These are phyloP conservation scores for Lasiosphaeria hispida DNA, from an alignment of 495 filamentous ascomycete genomes.

Conservation along the genomic window DNA sequence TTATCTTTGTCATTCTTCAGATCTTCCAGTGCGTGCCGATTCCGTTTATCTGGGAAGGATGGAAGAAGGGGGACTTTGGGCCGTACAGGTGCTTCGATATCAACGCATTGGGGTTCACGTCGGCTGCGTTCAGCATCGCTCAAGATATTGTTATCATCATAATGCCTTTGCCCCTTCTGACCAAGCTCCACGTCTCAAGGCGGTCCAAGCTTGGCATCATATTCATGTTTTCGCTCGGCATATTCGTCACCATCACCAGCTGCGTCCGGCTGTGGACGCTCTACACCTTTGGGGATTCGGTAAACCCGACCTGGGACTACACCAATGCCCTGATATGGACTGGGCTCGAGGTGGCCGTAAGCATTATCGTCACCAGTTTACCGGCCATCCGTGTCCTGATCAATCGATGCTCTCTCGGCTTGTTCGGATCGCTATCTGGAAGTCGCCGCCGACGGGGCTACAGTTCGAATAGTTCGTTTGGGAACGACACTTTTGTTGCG, in stretches of 20 bases:
- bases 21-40: constrained; percentile 46
- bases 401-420: constrained; percentile 21
- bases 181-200: constrained; percentile 29
- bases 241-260: constrained; percentile 41
- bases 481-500: constrained; percentile 14
- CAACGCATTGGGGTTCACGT: constrained; percentile 32
- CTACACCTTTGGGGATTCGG: constrained; percentile 31
- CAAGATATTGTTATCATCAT: constrained; percentile 42
- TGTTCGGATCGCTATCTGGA: constrained; percentile 22
- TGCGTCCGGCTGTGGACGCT: constrained; percentile 36
- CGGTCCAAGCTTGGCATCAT: constrained; percentile 38
- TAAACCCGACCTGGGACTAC: constrained; percentile 43
- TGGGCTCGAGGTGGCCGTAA: constrained; percentile 38
- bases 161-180: constrained; percentile 39
- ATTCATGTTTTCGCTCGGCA: constrained; percentile 46
- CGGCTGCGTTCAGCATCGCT: constrained; percentile 36
- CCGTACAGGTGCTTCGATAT: constrained; percentile 35
- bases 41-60: constrained; percentile 35
- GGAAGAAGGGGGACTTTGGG: constrained; percentile 34
- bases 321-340: constrained; percentile 38
- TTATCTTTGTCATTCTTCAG: constrained; percentile 34
- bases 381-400: constrained; percentile 39
- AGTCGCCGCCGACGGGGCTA: constrained; percentile 1
- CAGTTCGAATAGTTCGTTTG: constrained; percentile 18
- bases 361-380: constrained; percentile 38